Conservation (phyloP, 2,329 filamentous ascomycete species). For the Pseudogymnoascus sp. region DNA sequence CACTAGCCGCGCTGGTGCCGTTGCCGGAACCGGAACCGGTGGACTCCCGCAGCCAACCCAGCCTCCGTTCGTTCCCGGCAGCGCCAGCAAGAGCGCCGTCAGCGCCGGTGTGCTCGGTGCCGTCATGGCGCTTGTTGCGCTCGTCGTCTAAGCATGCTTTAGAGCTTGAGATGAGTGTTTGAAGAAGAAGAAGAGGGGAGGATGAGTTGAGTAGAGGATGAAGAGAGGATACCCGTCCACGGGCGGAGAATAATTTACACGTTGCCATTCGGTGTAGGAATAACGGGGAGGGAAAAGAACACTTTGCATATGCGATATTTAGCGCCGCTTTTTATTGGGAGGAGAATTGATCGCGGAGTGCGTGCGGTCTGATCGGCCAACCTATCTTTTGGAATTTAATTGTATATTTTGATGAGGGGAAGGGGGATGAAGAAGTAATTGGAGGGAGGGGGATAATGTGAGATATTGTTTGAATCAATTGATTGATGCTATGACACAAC, state of each 20-base stretch:
- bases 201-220: background rate
- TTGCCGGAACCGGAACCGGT: background rate
- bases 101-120: background rate
- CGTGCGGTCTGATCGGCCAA: conserved; percentile 5
- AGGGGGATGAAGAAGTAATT: background rate
- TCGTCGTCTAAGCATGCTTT: background rate
- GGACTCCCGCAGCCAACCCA: background rate
- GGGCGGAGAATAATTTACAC: conserved; percentile 4
- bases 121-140: background rate
- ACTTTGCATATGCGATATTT: conserved; percentile 5
- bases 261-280: conserved; percentile 6
- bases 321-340: background rate
- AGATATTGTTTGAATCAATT: background rate
- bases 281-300: background rate
- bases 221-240: background rate
- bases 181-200: background rate
- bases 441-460: background rate
- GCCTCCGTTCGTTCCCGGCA: background rate
- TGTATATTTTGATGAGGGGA: background rate
- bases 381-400: background rate
- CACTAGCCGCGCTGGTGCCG: background rate
- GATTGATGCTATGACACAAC: background rate
- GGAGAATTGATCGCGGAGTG: background rate
- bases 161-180: background rate
- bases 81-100: background rate